Base-by-base conservation (phyloP, 345 rosid genomes). In the Dipteronia sinensis region DNA sequence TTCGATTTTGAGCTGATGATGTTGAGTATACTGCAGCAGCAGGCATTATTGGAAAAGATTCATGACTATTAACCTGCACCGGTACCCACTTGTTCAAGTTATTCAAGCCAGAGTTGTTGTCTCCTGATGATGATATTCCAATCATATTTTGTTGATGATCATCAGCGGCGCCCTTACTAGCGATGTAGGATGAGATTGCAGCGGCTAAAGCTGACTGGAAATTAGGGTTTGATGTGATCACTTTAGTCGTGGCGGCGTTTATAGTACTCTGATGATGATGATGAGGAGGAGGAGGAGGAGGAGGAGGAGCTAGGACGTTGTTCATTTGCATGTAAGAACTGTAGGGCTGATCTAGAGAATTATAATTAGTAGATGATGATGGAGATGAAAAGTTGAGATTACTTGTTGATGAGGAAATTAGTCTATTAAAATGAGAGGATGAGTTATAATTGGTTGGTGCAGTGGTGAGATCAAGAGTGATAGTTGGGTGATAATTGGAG, bases 401-500 rank as follows among this genome's bases (percentile, higher is more conserved):
- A 73, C 10, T 84, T 73, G 16, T 69, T 49, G 80, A 31, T 49
- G 74, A 22, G 20, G 77, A 10, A 9, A 9, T 1, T 13, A 73
- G 46, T 20, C 81, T 76, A 63, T 25, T 77, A 53, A 59, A 49
- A 67, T 75, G 38, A 25, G 77, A 67, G 59, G 19, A 25, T 27
- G 76, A 53, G n/a, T 53, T 10, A 46, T 34, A 34, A 34, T 46
- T 79, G 75, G 75, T 53, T 71, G 88, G 83, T 56, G 86, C 27
- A 38, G 90, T 88, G 77, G 90, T 88, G 77, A 88, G 93, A 80
- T 92, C 97, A 44, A 92, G 82, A 66, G 91, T 88, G 77, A 90
- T 82, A 8, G 97, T 88, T 0, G 95, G 94, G 75, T 87, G 90
- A 6, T 94, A 76, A 74, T 83, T 82, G 64, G 83, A 67, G 53